Evolutionary conservation across 176 grass and related monocot species (phyloP), one percentile per base, ranked within the genome.

Genomic region (Oropetium thomaeum): DNA sequence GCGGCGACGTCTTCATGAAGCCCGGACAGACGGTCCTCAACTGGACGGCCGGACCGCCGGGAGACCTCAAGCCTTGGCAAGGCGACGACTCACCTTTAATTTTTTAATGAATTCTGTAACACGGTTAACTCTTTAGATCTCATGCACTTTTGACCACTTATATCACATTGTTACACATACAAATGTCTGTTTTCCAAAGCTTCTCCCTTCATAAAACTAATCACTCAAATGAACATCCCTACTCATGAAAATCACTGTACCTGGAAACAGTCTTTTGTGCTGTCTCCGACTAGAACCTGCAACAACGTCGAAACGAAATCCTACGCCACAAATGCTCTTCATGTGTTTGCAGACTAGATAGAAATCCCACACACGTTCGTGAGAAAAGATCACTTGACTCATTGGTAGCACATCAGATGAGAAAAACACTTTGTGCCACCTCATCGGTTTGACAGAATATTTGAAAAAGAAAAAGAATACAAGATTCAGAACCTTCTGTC

Each of bases 401-500:
- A 53, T 23, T 23, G 20, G 63, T 5, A 34, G 43, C 40, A 31
- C 31, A n/a, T 51, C 40, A 61, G 16, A 67, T 1, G 10, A 57
- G 29, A 38, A 5, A 17, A 74, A 0, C 35, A 10, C 45, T 38
- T 23, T 10, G 38, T 12, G 20, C 62, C 39, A 47, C 69, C 63
- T 62, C 67, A 1, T 63, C 64, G 29, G 35, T 4, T 4, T n/a
- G 52, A 38, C 71, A 58, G 53, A 69, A 78, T 40, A 5, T 47
- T 76, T 63, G 12, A 20, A 82, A 58, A 44, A 58, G 35, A 1
- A 20, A 29, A 35, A n/a, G n/a, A 48, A 85, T 61, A 85, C 68
- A 85, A 22, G 23, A 85, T 67, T 48, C 72, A 77, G 67, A 78
- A 78, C 40, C 20, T 52, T 72, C 71, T 17, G 17, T 27, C 25